Conservation (phyloP, 352 stramenopile species). For the Phytophthora macrochlamydospora region DNA sequence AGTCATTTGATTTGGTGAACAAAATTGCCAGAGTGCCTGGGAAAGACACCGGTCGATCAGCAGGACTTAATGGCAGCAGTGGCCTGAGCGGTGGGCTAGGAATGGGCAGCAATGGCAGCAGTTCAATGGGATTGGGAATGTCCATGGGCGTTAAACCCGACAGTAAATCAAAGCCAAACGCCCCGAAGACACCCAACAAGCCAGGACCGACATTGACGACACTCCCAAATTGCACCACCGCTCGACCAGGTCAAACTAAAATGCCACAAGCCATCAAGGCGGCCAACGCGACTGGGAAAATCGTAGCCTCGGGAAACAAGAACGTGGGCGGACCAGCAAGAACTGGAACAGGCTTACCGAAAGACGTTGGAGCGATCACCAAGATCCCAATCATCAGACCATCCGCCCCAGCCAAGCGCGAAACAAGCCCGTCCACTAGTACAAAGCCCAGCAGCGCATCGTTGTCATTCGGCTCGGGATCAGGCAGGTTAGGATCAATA, state of each 20-base stretch:
- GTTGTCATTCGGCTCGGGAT: constrained; percentile 18
- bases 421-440: constrained; percentile 59
- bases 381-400: constrained; percentile 82
- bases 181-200: constrained; percentile 58
- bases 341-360: constrained; percentile 41
- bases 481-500: constrained; percentile 43
- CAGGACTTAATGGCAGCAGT: constrained; percentile 19
- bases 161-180: constrained; percentile 44
- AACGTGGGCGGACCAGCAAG: constrained; percentile 36
- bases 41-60: constrained; percentile 55
- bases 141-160: constrained; percentile 46
- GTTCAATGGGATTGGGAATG: constrained; percentile 39
- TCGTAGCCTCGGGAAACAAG: constrained; percentile 41
- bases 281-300: constrained; percentile 56
- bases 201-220: constrained; percentile 57
- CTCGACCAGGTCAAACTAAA: constrained; percentile 51
- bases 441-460: constrained; percentile 49
- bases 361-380: constrained; percentile 56
- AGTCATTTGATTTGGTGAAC: constrained; percentile 82
- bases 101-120: constrained; percentile 30
- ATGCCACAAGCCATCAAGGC: constrained; percentile 61
- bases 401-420: constrained; percentile 67
- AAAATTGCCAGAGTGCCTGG: constrained; percentile 60
- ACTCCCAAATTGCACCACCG: constrained; percentile 63
- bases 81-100: constrained; percentile 23